Conservation (phyloP, 495 filamentous ascomycete genomes). For the Neurospora tetrasperma region DNA sequence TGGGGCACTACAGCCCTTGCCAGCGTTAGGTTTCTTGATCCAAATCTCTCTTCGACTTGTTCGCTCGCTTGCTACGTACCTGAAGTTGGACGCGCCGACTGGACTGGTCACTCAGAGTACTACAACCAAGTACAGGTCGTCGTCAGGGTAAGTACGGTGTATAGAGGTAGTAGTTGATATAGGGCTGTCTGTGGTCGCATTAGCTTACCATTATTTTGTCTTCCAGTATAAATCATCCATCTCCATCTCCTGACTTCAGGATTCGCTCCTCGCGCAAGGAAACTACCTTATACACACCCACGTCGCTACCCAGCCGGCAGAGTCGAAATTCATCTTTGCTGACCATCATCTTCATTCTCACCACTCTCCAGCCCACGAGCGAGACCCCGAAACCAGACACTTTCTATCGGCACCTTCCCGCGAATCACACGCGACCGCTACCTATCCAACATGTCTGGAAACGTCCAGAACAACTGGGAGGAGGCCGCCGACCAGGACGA, state of each 20-base stretch:
- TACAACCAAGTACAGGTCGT: neutral
- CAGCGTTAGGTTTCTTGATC: neutral
- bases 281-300: neutral
- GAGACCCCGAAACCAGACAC: constrained; percentile 3
- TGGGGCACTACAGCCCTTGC: constrained; percentile 15
- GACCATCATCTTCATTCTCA: constrained; percentile 7
- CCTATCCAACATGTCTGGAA: constrained; percentile 57
- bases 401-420: neutral
- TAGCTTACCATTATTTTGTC: neutral
- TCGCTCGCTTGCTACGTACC: neutral
- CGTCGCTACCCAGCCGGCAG: neutral
- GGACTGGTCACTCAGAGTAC: neutral
- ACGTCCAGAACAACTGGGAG: constrained; percentile 79
- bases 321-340: neutral
- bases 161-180: neutral
- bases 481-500: constrained; percentile 86
- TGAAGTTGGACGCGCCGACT: neutral
- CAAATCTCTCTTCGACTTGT: neutral
- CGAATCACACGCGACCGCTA: neutral
- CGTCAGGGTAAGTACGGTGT: neutral
- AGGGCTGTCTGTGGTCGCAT: neutral
- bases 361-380: neutral
- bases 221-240: neutral
- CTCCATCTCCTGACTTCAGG: neutral
- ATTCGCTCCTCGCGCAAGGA: neutral